Percentiles rank a stretch among this genome's conserved stretches.
Evolutionary conservation across 208 protist species (phyloP).

Genomic region (Novymonas esmeraldas): DNA sequence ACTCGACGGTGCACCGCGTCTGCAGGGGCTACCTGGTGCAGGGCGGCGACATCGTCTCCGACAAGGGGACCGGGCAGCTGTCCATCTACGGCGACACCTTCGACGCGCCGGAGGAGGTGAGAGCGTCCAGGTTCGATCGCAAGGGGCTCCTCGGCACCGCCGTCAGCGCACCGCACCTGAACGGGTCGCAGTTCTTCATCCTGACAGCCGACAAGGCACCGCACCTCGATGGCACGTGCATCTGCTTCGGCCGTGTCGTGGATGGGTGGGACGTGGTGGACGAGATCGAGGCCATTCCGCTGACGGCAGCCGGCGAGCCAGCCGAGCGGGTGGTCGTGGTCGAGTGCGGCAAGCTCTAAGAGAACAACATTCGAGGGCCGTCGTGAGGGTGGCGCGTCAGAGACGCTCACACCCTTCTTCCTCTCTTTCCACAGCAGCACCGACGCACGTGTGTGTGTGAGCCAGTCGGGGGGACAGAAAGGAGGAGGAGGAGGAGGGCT

Average conservation of each 20-base stretch:
- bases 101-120: slow-evolving; percentile 96
- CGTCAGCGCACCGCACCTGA: slow-evolving; percentile 96
- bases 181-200: slow-evolving; percentile 95
- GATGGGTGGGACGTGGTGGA: slow-evolving; percentile 83
- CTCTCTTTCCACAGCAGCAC: too few species aligned
- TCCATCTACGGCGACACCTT: slow-evolving; percentile 97
- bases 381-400: background rate
- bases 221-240: slow-evolving; percentile 94
- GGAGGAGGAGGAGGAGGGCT: too few species aligned
- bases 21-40: slow-evolving; percentile 92
- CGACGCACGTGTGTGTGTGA: too few species aligned
- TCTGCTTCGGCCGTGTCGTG: slow-evolving; percentile 94
- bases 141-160: slow-evolving; percentile 97
- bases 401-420: background rate
- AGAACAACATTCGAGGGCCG: background rate
- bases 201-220: slow-evolving; percentile 66
- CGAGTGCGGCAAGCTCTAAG: slow-evolving; percentile 60
- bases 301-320: slow-evolving; percentile 48
- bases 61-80: slow-evolving; percentile 93
- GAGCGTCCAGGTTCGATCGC: slow-evolving; percentile 78
- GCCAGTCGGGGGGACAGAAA: too few species aligned
- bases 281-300: slow-evolving; percentile 69
- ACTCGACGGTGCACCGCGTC: slow-evolving; percentile 93
- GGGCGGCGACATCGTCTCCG: slow-evolving; percentile 85
- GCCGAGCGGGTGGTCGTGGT: slow-evolving; percentile 51